Evolutionary conservation across 179 eudicot species (phyloP), one percentile per base, ranked within the genome.

Genomic region (Amaranthus tricolor): DNA sequence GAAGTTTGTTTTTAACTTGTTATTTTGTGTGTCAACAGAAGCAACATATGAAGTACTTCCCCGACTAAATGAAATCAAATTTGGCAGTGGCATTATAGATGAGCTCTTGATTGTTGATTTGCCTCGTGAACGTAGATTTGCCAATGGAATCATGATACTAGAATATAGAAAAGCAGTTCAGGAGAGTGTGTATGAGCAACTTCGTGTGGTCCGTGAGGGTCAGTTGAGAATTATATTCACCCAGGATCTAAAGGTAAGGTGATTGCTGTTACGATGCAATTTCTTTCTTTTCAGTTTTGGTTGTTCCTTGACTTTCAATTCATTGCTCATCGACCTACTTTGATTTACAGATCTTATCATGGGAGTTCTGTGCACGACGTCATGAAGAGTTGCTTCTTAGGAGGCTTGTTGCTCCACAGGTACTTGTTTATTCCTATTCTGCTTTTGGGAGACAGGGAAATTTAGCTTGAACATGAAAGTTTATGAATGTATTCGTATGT

Each of bases 291-390:
- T 31, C 40, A 31, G 3, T 6, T 48, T 17, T 47, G 40, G 40
- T 31, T 31, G 40, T 31, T 31, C 40, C 51, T 45, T 62, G 10
- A 12, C 59, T 75, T 62, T 24, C 5, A 13, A 49, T 55, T 62
- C 43, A 72, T 63, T 31, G 11, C 51, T n/a, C 24, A 20, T 51
- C 47, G 47, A 16, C 43, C 20, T 78, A 66, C 51, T 54, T 64
- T 66, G 12, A 49, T 73, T 72, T 31, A 73, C 83, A 94, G 97
- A 94, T 94, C 79, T 76, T 92, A 57, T 89, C 98, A 71, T 94
- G 98, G 98, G 98, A 94, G 75, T 94, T 92, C 71, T 94, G 98
- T 88, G 97, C 93, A 52, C 86, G 90, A 56, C 93, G 93, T n/a
- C 98, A 94, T 72, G 98, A 94, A 78, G 98, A 94, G 73, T 88